Evolutionary conservation across 495 filamentous ascomycete species (phyloP), one percentile per base, ranked within the genome.

Genomic region (Xanthoparmelia taractica): DNA sequence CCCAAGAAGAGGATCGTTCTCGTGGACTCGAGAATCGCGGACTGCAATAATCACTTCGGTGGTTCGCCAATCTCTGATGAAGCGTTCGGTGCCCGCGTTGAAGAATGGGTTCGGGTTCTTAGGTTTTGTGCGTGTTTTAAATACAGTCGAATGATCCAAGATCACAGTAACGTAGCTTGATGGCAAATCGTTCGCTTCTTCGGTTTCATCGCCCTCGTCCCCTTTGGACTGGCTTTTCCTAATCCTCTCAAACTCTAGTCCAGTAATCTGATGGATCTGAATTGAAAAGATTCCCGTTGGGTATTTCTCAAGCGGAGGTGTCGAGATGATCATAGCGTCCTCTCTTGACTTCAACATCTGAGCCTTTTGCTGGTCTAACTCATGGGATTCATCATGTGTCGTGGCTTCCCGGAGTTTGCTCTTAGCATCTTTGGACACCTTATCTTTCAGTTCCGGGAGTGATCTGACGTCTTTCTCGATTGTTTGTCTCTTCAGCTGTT

Each of bases 21-120:
- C 87, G 34, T 85, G 76, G 47, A 87, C 79, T 3, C 85, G 75
- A 8, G 78, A 75, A 65, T 91, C 87, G 2, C 85, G 75, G n/a
- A 89, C 86, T 17, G 78, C 75, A 12, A 91, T 64, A 56, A 88
- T 82, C 48, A 89, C 73, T 66, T 88, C 85, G 25, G 83, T 77
- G n/a, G 74, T 79, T 18, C 73, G 74, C 80, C 84, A 89, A 70
- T 91, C 84, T n/a, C 82, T 76, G 43, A 90, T 77, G 50, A 89
- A 86, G 4, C 85, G 77, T 66, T 91, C 87, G 0, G 82, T 86
- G n/a, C 84, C 85, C 1, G 87, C 87, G 66, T 90, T 91, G 78
- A 89, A 90, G 71, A 90, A 91, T 1, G 87, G 87, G 63, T 87
- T 88, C 1, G 83, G 79, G 61, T 87, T 89, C 76, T 88, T 89